Conservation (phyloP, 345 rosid genomes). For the Noccaea bulbosa region DNA sequence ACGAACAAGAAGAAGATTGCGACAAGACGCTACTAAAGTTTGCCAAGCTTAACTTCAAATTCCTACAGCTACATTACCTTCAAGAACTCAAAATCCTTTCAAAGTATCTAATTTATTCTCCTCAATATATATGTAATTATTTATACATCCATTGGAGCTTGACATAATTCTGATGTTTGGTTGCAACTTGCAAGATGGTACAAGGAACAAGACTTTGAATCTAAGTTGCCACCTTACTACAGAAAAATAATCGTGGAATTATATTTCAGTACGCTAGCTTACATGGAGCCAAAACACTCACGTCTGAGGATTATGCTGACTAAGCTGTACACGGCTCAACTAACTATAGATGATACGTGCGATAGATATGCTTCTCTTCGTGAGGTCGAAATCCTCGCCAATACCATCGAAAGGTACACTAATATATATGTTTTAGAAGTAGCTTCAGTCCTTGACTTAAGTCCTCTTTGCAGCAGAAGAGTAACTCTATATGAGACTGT, state of each 20-base stretch:
- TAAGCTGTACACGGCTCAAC: background rate
- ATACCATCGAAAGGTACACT: slow-evolving; percentile 6
- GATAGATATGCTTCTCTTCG: slow-evolving; percentile 17
- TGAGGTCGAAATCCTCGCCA: slow-evolving; percentile 14
- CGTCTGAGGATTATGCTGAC: background rate
- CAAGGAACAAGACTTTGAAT: slow-evolving; percentile 11
- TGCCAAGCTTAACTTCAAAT: slow-evolving; percentile 10
- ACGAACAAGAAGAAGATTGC: slow-evolving; percentile 10
- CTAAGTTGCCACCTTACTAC: slow-evolving; percentile 27
- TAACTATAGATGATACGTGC: slow-evolving; percentile 2
- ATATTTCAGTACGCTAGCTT: background rate
- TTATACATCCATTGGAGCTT: background rate
- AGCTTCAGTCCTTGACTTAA: no score
- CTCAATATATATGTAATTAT: background rate
- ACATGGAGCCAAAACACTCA: slow-evolving; percentile 1
- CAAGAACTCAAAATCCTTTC: slow-evolving; percentile 12
- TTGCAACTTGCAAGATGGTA: slow-evolving; percentile 17
- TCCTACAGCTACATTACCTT: slow-evolving; percentile 5
- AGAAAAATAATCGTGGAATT: slow-evolving; percentile 12
- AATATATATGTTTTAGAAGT: background rate
- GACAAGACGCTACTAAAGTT: slow-evolving; percentile 5
- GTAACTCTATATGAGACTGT: no score
- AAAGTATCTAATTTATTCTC: background rate
- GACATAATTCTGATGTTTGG: background rate
- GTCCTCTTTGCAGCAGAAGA: no score